Conservation (phyloP, 2,329 filamentous ascomycete species). For the Beauveria scarabaeidicola region DNA sequence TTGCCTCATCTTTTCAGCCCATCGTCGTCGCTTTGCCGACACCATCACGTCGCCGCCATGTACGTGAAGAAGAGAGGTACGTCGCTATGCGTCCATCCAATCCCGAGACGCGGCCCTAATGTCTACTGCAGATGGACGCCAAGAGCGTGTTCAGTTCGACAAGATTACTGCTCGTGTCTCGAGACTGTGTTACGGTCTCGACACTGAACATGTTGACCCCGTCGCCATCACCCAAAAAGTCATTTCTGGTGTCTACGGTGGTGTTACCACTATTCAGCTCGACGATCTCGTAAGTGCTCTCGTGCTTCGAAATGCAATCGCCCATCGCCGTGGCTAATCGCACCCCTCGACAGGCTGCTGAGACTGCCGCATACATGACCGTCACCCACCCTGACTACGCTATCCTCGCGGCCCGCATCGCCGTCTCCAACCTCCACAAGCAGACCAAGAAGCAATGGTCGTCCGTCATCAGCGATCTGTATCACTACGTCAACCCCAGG, state of each 20-base stretch:
- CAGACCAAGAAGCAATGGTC: conserved; percentile 99
- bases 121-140: conserved; percentile 74
- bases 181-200: conserved; percentile 92
- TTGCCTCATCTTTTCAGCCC: conserved; percentile 15
- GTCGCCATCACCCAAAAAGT: conserved; percentile 99
- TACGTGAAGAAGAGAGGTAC: conserved; percentile 56
- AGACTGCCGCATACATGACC: conserved; percentile 99
- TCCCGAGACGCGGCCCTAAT: conserved; percentile 20
- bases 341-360: conserved; percentile 63
- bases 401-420: conserved; percentile 94
- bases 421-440: conserved; percentile 99
- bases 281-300: conserved; percentile 75
- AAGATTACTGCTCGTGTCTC: conserved; percentile 99
- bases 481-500: conserved; percentile 93
- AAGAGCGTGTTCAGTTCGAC: conserved; percentile 99
- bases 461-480: conserved; percentile 85
- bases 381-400: conserved; percentile 98
- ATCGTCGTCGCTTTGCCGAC: conserved; percentile 13
- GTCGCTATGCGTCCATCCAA: conserved; percentile 20
- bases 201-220: conserved; percentile 89
- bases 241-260: conserved; percentile 97
- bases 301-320: background rate
- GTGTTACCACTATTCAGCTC: conserved; percentile 91
- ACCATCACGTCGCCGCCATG: conserved; percentile 35
- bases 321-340: background rate